Base-by-base conservation (phyloP, 495 filamentous ascomycete genomes). In the Collariella sp. region DNA sequence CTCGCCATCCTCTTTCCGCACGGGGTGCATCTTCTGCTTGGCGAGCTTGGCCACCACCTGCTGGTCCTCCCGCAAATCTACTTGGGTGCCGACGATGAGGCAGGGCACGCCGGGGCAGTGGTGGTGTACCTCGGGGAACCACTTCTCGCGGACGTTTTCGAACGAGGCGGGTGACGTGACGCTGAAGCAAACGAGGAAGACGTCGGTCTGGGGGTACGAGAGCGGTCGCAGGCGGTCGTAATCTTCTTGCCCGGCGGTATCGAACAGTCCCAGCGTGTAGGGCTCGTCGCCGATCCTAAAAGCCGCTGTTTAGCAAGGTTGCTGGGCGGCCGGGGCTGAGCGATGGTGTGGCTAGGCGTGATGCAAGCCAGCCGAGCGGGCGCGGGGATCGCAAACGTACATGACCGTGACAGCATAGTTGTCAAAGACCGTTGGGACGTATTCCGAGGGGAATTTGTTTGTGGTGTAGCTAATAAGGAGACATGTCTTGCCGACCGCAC, bases 351-450 rank as follows among this genome's bases (percentile, higher is more conserved):
- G n/a, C n/a, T n/a, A n/a, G n/a, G n/a, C n/a, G n/a, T n/a, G n/a
- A n/a, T n/a, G n/a, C n/a, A n/a, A n/a, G n/a, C n/a, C n/a, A n/a
- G n/a, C n/a, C n/a, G n/a, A n/a, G n/a, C n/a, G n/a, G 35, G 2
- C 16, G 36, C 16, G 13, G 5, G 36, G 58, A 55, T 40, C 10
- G 52, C 41, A 46, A n/a, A 87, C 91, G 83, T 79, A 96, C 91
- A 96, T 96, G 51, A 96, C 91, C 41, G 93, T 98, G 66, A 98
- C 93, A 16, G 93, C 93, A 84, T 98, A 98, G 74, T 98, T 98
- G 70, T 98, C 93, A 70, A 98, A 98, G 31, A 98, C 93, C 19
- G 93, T 98, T 20, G 93, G 93, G 19, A 98, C 93, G 67, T 98
- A 98, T 89, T 98, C 93, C 57, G 90, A 96, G 10, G 93, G 93